These are phyloP conservation scores for Apiospora aurea DNA, from an alignment of 2,329 filamentous ascomycete species.

Conservation along the genomic window DNA sequence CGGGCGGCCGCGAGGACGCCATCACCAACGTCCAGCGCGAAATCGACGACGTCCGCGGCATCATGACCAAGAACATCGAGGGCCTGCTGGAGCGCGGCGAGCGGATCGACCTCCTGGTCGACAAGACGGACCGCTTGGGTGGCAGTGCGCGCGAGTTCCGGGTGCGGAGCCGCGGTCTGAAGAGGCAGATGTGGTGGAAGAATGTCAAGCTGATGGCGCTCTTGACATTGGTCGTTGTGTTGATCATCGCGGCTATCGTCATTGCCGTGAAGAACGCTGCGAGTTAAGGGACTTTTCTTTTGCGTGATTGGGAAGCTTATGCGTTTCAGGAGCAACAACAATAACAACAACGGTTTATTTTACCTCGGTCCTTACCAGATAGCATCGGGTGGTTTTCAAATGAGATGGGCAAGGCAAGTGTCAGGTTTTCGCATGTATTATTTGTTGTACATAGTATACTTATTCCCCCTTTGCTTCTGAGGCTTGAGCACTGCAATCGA, in stretches of 20 bases:
- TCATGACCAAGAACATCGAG: slow-evolving; percentile 97
- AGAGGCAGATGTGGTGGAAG: slow-evolving; percentile 99
- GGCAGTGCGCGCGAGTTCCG: slow-evolving; percentile 90
- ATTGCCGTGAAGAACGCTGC: slow-evolving; percentile 56
- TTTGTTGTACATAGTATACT: slow-evolving; percentile 12
- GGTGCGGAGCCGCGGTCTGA: slow-evolving; percentile 82
- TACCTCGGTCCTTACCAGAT: background rate
- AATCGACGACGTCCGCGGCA: slow-evolving; percentile 90
- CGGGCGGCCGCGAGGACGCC: slow-evolving; percentile 78
- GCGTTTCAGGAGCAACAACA: background rate
- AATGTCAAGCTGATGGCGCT: slow-evolving; percentile 94
- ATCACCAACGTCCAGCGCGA: slow-evolving; percentile 84
- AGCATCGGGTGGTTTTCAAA: slow-evolving; percentile 5
- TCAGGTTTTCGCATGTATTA: slow-evolving; percentile 15
- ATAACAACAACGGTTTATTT: background rate
- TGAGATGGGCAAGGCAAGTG: slow-evolving; percentile 12
- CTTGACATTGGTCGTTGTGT: slow-evolving; percentile 69
- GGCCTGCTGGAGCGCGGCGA: slow-evolving; percentile 88
- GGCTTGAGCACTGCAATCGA: slow-evolving; percentile 15
- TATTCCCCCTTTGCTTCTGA: slow-evolving; percentile 15
- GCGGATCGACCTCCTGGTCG: slow-evolving; percentile 89
- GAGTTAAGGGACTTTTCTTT: background rate
- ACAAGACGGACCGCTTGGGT: slow-evolving; percentile 93
- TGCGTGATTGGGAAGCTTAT: background rate
- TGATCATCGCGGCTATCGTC: slow-evolving; percentile 64